A percentile compares a stretch with the other conserved stretches of the same genome.
Conservation (phyloP, 2,329 filamentous ascomycete genomes). For the Elsinoe perseae region DNA sequence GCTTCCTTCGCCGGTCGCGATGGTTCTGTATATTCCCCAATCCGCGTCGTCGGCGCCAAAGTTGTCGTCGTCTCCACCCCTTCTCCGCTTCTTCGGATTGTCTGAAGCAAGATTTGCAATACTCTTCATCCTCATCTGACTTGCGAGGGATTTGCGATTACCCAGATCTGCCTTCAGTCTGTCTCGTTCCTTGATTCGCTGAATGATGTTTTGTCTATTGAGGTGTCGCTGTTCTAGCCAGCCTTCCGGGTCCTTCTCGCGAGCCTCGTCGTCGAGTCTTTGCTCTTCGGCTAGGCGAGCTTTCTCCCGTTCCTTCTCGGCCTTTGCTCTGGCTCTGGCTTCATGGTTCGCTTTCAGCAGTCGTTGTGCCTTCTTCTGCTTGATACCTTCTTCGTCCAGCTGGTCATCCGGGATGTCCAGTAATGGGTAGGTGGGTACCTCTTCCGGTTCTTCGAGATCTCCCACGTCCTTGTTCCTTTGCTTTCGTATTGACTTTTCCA, state of each 20-base stretch:
- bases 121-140: conserved; percentile 96
- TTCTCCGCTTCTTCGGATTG: conserved; percentile 67
- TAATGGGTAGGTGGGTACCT: conserved; percentile 77
- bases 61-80: conserved; percentile 86
- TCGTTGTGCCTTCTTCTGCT: conserved; percentile 86
- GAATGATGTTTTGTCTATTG: conserved; percentile 60
- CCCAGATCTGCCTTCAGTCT: conserved; percentile 88
- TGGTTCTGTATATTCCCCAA: conserved; percentile 93
- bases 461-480: conserved; percentile 91
- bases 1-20: conserved; percentile 70
- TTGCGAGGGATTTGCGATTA: conserved; percentile 92
- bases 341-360: conserved; percentile 93
- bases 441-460: conserved; percentile 64
- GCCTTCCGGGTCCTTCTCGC: conserved; percentile 72
- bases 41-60: conserved; percentile 97
- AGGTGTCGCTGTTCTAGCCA: conserved; percentile 80
- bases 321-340: conserved; percentile 84
- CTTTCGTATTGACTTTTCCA: conserved; percentile 83
- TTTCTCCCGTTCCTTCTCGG: conserved; percentile 89
- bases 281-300: conserved; percentile 76
- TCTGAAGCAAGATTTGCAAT: conserved; percentile 94
- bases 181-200: conserved; percentile 88
- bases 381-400: conserved; percentile 81
- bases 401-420: conserved; percentile 86
- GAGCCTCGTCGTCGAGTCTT: conserved; percentile 71